phyloP scores from a whole-genome alignment of 352 stramenopile species.

The Thraustochytrium sp. region DNA sequence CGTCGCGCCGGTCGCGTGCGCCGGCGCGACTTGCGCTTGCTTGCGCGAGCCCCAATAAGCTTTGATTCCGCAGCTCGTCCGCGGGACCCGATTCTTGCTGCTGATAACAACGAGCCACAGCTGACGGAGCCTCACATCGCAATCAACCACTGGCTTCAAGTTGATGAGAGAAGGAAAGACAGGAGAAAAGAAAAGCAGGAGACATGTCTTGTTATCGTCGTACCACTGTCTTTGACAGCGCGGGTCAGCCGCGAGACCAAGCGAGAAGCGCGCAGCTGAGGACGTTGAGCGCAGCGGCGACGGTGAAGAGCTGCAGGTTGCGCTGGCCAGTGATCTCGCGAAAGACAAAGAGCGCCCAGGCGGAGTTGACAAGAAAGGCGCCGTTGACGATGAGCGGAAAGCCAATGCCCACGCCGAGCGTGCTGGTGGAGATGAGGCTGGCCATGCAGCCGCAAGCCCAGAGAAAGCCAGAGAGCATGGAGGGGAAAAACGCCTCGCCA shows the following conservation, averaged over 20 bases:
- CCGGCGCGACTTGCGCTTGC: too few species aligned
- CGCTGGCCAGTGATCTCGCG: slow-evolving; percentile 16
- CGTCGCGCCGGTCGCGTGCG: too few species aligned
- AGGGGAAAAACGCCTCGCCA: background rate
- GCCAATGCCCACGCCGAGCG: slow-evolving; percentile 16
- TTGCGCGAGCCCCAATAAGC: too few species aligned
- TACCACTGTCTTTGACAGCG: too few species aligned
- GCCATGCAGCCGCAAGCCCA: slow-evolving; percentile 29
- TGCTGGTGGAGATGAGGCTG: slow-evolving; percentile 3
- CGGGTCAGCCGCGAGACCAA: background rate
- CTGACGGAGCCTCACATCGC: too few species aligned
- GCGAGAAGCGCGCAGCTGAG: background rate
- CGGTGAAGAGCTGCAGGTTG: background rate
- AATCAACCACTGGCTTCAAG: too few species aligned
- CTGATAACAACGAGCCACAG: too few species aligned
- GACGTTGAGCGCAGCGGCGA: slow-evolving; percentile 22
- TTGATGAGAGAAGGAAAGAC: too few species aligned
- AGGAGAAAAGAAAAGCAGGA: background rate
- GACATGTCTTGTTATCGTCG: too few species aligned
- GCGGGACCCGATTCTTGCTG: too few species aligned
- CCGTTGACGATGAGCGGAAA: slow-evolving; percentile 37
- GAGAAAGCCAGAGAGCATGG: slow-evolving; percentile 26
- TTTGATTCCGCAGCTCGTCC: too few species aligned
- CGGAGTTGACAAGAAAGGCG: slow-evolving; percentile 33
- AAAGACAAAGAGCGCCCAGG: slow-evolving; percentile 30